A percentile compares a stretch with the other conserved stretches of the same genome.
phyloP scores from a whole-genome alignment of 129 eudicot genomes.

The Arctium lappa region DNA sequence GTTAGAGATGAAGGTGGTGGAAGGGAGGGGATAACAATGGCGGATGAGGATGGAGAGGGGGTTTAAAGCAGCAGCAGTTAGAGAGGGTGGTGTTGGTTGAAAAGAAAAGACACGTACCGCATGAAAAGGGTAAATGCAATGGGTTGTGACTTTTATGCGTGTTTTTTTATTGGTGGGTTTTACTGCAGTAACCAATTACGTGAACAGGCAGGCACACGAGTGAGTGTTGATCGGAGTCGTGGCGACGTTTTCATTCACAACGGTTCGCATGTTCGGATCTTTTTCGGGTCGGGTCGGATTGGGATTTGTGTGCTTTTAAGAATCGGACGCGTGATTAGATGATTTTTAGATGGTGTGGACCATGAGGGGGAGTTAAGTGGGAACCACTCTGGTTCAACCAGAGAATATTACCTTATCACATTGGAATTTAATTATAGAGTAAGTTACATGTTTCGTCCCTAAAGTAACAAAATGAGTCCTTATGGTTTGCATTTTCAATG shows the following conservation, averaged over 20 bases:
- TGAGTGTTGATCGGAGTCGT: conserved; percentile 26
- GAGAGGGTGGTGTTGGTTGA: conserved; percentile 34
- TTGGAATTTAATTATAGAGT: background rate
- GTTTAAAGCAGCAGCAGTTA: background rate
- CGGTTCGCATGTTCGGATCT: background rate
- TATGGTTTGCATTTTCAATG: background rate
- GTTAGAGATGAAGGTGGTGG: background rate
- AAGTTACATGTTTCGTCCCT: background rate
- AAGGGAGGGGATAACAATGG: conserved; percentile 3
- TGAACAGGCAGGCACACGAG: conserved; percentile 51
- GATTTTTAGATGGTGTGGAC: background rate
- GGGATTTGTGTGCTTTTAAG: background rate
- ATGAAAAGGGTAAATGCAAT: conserved; percentile 71
- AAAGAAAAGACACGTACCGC: conserved; percentile 60
- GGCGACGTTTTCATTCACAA: background rate
- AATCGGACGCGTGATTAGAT: background rate
- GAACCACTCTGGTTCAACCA: background rate
- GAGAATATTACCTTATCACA: background rate
- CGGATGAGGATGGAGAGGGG: conserved; percentile 1
- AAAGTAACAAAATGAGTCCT: background rate
- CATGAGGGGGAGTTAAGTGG: background rate
- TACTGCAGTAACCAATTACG: conserved; percentile 57
- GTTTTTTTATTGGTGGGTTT: conserved; percentile 21
- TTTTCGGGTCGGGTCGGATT: background rate
- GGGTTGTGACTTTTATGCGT: conserved; percentile 12